Base-by-base conservation (phyloP, 805 yeast genomes). In the Scheffersomyces coipomensis region DNA sequence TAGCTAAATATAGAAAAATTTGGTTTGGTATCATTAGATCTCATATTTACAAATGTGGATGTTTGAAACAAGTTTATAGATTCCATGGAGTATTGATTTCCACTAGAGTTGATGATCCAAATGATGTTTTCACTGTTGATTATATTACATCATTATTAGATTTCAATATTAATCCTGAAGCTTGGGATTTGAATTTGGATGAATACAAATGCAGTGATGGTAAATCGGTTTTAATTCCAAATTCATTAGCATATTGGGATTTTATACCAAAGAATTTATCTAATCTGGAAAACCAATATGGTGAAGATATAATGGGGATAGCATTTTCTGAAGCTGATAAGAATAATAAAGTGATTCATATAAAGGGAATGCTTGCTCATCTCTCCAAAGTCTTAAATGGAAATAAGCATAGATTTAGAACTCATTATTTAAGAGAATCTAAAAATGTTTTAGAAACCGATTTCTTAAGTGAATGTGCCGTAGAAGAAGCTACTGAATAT, bases 61-160 rank as follows among this genome's bases (percentile, higher is more conserved):
- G 57, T 34, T 27, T 47, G n/a, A 19, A 34, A n/a, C 49, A 45
- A 26, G 36, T 52, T 11, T 51, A 47, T 27, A 33, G 56, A 27
- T 55, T 55, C 1, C 51, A 52, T 34, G 30, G 43, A 4, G 36
- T 49, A 13, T 43, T 52, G 5, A 27, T 52, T 2, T 47, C 53
- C 5, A 39, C 40, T 19, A 38, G 43, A 16, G 22, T 15, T 9
- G 35, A 22, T 3, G 32, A 33, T 17, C 6, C 32, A 2, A 27
- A 27, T 8, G 18, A n/a, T 6, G 11, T 8, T n/a, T 57, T 47
- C 27, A 49, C 49, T 24, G 30, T 62, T 18, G 56, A 49, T 18
- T 58, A 55, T 35, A 53, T 59, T n/a, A 49, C 61, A 5, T 51
- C 56, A 4, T 57, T 55, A 18, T 33, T 71, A 9, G 72, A 71